Evolutionary conservation across 306 rosid genomes (phyloP).

Genomic region (Morella rubra): DNA sequence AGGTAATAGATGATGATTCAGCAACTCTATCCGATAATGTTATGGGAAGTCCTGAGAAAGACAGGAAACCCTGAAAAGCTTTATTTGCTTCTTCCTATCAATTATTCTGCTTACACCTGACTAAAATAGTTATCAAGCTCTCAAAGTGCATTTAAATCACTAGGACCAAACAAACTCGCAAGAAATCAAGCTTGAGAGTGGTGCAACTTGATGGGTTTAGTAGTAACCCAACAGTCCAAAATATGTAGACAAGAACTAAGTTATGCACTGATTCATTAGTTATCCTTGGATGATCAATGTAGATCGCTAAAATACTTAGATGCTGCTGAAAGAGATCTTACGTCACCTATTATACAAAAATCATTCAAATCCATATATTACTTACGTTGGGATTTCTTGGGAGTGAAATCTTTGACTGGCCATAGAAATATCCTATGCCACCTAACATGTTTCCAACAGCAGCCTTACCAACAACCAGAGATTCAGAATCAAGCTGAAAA

Average conservation of each 20-base stretch:
- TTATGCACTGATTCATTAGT: neutral
- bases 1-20: neutral
- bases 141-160: conserved; percentile 1
- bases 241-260: neutral
- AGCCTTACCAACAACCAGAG: conserved; percentile 73
- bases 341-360: conserved; percentile 11
- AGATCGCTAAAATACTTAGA: conserved; percentile 15
- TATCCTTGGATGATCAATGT: conserved; percentile 9
- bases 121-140: neutral
- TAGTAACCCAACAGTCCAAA: neutral
- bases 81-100: neutral
- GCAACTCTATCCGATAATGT: neutral
- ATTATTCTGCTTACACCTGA: neutral
- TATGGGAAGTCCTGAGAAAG: neutral
- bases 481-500: conserved; percentile 81
- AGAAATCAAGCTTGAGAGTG: neutral
- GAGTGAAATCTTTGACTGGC: conserved; percentile 77
- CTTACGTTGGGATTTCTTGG: conserved; percentile 58
- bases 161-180: neutral
- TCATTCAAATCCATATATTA: conserved; percentile 22
- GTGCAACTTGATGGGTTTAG: neutral
- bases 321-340: conserved; percentile 5
- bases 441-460: conserved; percentile 87
- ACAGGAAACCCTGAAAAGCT: neutral
- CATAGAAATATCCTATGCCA: conserved; percentile 95